Evolutionary conservation across 2,329 filamentous ascomycete genomes (phyloP).

Genomic region (Sporothrix humicola): DNA sequence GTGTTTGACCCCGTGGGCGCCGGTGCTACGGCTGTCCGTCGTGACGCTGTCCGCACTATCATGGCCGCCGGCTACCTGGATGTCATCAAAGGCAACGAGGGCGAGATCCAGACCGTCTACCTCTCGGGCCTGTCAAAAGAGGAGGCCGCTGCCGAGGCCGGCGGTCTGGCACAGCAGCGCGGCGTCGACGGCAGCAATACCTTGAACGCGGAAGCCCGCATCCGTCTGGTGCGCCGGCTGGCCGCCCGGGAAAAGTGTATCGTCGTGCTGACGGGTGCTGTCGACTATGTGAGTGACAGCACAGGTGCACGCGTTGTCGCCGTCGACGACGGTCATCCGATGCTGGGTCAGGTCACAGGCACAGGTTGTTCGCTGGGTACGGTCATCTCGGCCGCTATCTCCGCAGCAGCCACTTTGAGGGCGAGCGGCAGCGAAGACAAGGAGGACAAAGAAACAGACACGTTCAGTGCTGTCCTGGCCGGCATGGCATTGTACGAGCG

Average conservation of each 20-base stretch:
- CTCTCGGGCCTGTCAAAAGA: conserved; percentile 52
- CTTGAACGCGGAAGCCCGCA: conserved; percentile 55
- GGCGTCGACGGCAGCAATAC: conserved; percentile 81
- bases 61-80: conserved; percentile 78
- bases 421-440: conserved; percentile 48
- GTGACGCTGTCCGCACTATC: conserved; percentile 71
- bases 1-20: conserved; percentile 91
- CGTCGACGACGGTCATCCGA: conserved; percentile 76
- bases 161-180: conserved; percentile 63
- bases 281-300: conserved; percentile 81
- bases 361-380: conserved; percentile 88
- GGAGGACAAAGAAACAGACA: conserved; percentile 61
- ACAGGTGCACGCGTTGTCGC: conserved; percentile 60
- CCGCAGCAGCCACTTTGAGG: conserved; percentile 55
- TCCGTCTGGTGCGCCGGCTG: conserved; percentile 66
- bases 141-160: conserved; percentile 35
- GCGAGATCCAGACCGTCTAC: conserved; percentile 78
- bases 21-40: conserved; percentile 77
- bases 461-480: conserved; percentile 73
- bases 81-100: conserved; percentile 92
- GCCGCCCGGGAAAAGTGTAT: conserved; percentile 72
- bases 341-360: conserved; percentile 74
- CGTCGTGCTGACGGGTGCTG: conserved; percentile 80
- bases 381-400: conserved; percentile 75
- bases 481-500: conserved; percentile 78